phyloP scores from a whole-genome alignment of 1,284 basidiomycete species.

The Melanopsichium pennsylvanicum region DNA sequence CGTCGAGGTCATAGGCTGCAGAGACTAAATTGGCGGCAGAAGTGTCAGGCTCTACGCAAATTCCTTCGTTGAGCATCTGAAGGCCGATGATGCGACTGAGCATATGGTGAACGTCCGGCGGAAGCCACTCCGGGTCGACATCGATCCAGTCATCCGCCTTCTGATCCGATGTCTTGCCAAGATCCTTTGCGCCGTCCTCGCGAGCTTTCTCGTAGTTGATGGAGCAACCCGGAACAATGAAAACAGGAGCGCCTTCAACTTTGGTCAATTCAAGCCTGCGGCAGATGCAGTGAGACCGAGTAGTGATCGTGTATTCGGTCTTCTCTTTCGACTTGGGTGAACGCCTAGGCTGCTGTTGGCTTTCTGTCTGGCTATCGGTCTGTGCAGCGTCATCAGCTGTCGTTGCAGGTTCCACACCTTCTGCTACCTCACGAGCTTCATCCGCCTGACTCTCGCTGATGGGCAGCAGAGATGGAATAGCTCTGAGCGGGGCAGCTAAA shows the following conservation, averaged over 20 bases:
- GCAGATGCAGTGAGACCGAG: conserved; percentile 32
- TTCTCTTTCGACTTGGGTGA: neutral
- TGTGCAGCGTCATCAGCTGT: neutral
- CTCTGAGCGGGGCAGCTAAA: conserved; percentile 24
- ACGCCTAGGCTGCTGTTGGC: neutral
- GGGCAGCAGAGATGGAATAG: conserved; percentile 27
- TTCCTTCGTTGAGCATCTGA: conserved; percentile 39
- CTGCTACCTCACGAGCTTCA: conserved; percentile 7
- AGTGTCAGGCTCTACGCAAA: conserved; percentile 32
- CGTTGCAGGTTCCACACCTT: neutral
- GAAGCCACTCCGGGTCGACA: conserved; percentile 42
- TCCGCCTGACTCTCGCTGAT: conserved; percentile 26
- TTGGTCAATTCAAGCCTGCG: conserved; percentile 20
- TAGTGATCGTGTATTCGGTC: conserved; percentile 23
- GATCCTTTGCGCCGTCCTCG: conserved; percentile 25
- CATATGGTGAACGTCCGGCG: conserved; percentile 32
- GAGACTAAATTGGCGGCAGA: conserved; percentile 27
- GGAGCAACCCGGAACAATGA: conserved; percentile 46
- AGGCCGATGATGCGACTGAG: conserved; percentile 48
- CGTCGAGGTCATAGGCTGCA: conserved; percentile 11
- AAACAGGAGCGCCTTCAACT: conserved; percentile 26
- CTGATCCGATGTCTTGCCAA: conserved; percentile 22
- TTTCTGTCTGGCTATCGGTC: neutral
- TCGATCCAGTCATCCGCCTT: conserved; percentile 32
- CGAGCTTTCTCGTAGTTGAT: conserved; percentile 31